These are phyloP conservation scores for Cyberlindnera americana DNA, from an alignment of 805 yeast species.

Conservation along the genomic window DNA sequence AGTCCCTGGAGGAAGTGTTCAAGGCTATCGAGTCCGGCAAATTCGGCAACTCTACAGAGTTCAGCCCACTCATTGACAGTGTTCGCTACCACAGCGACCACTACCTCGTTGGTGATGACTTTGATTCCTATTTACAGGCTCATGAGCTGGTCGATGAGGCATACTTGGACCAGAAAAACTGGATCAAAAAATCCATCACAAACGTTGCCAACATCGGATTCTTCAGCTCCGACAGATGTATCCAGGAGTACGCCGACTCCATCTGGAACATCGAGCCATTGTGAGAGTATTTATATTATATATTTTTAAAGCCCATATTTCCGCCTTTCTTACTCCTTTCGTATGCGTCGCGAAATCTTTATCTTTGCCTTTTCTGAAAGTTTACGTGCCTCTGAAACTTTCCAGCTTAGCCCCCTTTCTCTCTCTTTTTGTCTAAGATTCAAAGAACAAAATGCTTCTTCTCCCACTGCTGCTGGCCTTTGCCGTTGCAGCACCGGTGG, in stretches of 20 bases:
- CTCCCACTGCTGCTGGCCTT: not conserved
- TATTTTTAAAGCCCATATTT: no score
- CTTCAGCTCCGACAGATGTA: constrained; percentile 87
- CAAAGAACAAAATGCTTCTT: not conserved
- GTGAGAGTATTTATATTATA: not conserved
- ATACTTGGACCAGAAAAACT: constrained; percentile 58
- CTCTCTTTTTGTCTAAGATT: no score
- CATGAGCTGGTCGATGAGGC: constrained; percentile 74
- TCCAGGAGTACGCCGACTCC: constrained; percentile 85
- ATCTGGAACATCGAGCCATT: constrained; percentile 90
- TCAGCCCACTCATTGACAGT: constrained; percentile 62
- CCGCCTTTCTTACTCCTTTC: not conserved
- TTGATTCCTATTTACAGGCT: constrained; percentile 80
- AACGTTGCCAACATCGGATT: constrained; percentile 93
- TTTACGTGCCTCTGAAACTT: no score
- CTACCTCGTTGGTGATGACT: constrained; percentile 86
- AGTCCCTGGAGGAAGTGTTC: constrained; percentile 59
- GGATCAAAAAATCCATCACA: constrained; percentile 74
- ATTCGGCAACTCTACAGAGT: constrained; percentile 71
- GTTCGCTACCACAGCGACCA: constrained; percentile 75
- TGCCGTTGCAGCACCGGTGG: constrained; percentile 16
- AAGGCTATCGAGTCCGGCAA: constrained; percentile 59
- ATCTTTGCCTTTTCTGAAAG: not conserved
- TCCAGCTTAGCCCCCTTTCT: no score
- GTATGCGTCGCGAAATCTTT: no score